phyloP scores from a whole-genome alignment of 768 basidiomycete species.

The Leccinum arenicola region DNA sequence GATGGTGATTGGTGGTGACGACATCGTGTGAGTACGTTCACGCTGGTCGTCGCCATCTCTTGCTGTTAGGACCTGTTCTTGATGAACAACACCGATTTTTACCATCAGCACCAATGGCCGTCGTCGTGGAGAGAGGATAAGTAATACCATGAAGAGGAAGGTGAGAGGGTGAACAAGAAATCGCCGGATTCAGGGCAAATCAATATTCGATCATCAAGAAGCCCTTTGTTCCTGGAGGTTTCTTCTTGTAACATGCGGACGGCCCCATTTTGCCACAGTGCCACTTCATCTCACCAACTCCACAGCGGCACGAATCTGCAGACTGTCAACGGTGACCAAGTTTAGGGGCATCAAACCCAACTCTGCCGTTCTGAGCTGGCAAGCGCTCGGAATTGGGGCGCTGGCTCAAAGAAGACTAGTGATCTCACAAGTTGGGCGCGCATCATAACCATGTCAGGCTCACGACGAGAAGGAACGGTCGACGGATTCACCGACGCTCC shows the following conservation, averaged over 20 bases:
- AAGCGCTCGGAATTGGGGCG: not conserved
- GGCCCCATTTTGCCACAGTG: not conserved
- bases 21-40: not conserved
- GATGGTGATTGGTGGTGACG: not conserved
- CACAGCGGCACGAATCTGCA: not conserved
- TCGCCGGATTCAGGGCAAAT: not conserved
- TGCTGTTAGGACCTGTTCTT: not conserved
- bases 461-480: not conserved
- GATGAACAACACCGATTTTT: not conserved
- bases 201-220: conserved; percentile 10
- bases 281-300: not conserved
- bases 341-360: conserved; percentile 1
- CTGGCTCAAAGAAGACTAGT: not conserved
- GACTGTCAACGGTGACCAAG: not conserved
- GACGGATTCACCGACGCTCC: not conserved
- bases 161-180: not conserved
- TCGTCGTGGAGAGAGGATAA: not conserved
- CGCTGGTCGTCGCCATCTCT: not conserved
- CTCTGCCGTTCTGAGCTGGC: not conserved
- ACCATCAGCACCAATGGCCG: not conserved
- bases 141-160: not conserved
- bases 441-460: not conserved
- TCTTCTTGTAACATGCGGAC: not conserved
- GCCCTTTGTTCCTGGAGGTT: not conserved
- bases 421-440: too few relatives aligned